Conservation (phyloP, 305 asterid species). For the Rubia balearica region DNA sequence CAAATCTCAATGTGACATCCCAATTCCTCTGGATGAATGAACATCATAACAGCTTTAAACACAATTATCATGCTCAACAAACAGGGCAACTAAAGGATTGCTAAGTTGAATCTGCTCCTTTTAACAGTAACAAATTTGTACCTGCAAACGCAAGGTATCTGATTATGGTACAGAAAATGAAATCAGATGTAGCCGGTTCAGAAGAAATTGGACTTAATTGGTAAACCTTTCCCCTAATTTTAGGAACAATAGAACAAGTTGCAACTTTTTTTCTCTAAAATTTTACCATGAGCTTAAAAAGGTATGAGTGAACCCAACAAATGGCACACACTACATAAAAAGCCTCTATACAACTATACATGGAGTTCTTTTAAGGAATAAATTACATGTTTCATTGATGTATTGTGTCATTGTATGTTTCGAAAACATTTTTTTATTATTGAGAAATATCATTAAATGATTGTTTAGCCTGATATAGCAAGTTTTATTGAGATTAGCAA, state of each 20-base stretch:
- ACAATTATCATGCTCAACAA: background rate
- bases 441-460: too few relatives aligned
- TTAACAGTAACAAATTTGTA: background rate
- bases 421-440: too few relatives aligned
- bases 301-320: background rate
- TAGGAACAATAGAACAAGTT: background rate
- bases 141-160: conserved; percentile 35
- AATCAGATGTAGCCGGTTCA: background rate
- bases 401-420: too few relatives aligned
- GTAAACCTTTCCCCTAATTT: conserved; percentile 31
- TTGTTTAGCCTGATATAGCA: too few relatives aligned
- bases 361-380: too few relatives aligned
- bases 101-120: conserved; percentile 25
- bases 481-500: too few relatives aligned
- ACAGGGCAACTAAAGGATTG: conserved; percentile 21
- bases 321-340: too few relatives aligned
- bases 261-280: background rate
- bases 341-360: too few relatives aligned
- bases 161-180: background rate
- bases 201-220: conserved; percentile 2
- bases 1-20: background rate
- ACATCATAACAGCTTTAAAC: background rate
- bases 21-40: background rate
- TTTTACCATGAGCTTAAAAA: too few relatives aligned
- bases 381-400: too few relatives aligned